Evolutionary conservation across 1,284 basidiomycete species (phyloP).

Genomic region (Puccinia triticina): DNA sequence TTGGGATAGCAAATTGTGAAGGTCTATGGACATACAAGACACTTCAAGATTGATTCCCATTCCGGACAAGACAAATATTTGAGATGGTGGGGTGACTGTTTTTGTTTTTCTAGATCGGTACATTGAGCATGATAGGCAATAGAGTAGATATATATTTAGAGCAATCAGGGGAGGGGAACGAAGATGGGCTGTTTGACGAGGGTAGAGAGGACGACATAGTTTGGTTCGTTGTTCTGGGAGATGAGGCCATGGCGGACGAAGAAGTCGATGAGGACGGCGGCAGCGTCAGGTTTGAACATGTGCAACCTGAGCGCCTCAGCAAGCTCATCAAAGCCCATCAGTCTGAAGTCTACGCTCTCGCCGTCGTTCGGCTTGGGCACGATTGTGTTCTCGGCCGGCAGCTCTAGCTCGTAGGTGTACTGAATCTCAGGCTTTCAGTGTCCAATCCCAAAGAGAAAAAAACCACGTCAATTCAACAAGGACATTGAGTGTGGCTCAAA

Average conservation of each 20-base stretch:
- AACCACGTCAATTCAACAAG: no score
- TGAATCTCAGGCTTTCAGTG: constrained; percentile 68
- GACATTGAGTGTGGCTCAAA: background rate
- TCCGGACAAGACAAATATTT: no score
- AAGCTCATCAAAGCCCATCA: constrained; percentile 54
- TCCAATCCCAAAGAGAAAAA: no score
- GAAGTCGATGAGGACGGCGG: constrained; percentile 77
- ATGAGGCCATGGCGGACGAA: constrained; percentile 64
- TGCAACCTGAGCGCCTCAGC: constrained; percentile 59
- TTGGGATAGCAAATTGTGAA: no score
- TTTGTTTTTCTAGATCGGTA: no score
- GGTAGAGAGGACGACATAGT: background rate
- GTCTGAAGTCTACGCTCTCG: constrained; percentile 85
- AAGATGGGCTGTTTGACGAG: constrained; percentile 14
- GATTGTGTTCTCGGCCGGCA: constrained; percentile 66
- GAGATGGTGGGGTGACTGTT: no score
- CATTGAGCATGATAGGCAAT: no score
- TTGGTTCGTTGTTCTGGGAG: constrained; percentile 14
- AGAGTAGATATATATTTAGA: no score
- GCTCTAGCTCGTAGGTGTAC: constrained; percentile 78
- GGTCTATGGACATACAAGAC: no score
- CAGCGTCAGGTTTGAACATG: constrained; percentile 84
- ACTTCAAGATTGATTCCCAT: no score
- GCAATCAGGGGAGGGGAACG: constrained; percentile 21
- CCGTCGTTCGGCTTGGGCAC: constrained; percentile 79